Evolutionary conservation across 1,284 basidiomycete genomes (phyloP).

Genomic region (Coriolopsis trogii): DNA sequence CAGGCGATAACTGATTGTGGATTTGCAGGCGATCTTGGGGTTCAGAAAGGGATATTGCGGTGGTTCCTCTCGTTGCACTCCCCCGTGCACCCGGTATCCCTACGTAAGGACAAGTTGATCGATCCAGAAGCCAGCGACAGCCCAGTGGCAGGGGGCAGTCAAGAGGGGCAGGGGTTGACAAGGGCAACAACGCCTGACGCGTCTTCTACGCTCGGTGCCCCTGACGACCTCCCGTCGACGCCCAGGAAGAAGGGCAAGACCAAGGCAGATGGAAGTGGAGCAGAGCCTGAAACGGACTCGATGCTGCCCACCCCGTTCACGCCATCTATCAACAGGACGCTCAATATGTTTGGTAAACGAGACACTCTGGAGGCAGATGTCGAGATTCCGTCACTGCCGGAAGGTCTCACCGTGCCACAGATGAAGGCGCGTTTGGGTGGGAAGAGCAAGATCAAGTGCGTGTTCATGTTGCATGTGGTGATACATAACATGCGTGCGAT

Average conservation of each 20-base stretch:
- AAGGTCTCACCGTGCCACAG: constrained; percentile 59
- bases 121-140: constrained; percentile 27
- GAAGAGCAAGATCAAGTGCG: constrained; percentile 86
- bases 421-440: constrained; percentile 71
- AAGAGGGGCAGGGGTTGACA: constrained; percentile 4
- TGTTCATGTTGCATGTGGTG: constrained; percentile 2
- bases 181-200: constrained; percentile 22
- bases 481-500: constrained; percentile 1
- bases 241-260: constrained; percentile 17
- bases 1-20: neutral
- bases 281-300: constrained; percentile 22
- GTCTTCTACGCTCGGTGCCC: constrained; percentile 29
- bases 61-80: constrained; percentile 77
- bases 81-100: constrained; percentile 46
- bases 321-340: constrained; percentile 62
- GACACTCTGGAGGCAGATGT: constrained; percentile 12
- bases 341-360: constrained; percentile 37
- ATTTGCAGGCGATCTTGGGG: constrained; percentile 74
- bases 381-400: constrained; percentile 49
- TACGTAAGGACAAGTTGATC: constrained; percentile 58
- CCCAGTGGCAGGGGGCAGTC: constrained; percentile 23
- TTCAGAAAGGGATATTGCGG: constrained; percentile 76
- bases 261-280: constrained; percentile 12
- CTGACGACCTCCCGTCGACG: constrained; percentile 7
- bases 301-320: constrained; percentile 61